These are phyloP conservation scores for Karstenula rhodostoma DNA, from an alignment of 2,329 filamentous ascomycete species.

Conservation along the genomic window DNA sequence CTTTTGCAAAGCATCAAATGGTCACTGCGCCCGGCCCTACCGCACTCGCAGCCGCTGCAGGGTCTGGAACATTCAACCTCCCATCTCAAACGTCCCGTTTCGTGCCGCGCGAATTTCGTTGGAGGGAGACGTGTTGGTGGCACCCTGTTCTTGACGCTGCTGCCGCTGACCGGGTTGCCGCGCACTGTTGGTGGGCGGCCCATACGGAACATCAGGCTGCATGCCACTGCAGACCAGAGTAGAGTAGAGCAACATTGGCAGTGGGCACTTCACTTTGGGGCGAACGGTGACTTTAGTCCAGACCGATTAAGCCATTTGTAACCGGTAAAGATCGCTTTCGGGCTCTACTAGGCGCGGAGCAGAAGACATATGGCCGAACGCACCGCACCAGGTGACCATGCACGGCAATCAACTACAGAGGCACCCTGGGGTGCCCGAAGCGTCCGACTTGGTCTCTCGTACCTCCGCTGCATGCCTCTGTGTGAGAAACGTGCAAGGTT, in stretches of 20 bases:
- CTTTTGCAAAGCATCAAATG: background rate
- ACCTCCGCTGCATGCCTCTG: conserved; percentile 7
- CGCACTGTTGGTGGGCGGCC: conserved; percentile 6
- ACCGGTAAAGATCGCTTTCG: background rate
- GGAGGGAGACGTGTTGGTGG: background rate
- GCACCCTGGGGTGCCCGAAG: conserved; percentile 2
- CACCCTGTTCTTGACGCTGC: background rate
- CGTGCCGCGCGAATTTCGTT: background rate
- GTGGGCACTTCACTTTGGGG: background rate
- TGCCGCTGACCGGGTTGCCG: conserved; percentile 7
- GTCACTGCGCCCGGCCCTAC: background rate
- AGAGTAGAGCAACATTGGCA: background rate
- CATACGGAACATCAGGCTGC: conserved; percentile 6
- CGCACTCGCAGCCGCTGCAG: conserved; percentile 21
- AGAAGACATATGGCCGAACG: conserved; percentile 10
- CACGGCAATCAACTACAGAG: background rate
- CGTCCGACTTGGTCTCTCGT: conserved; percentile 1
- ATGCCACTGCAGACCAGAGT: background rate
- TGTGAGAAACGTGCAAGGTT: conserved; percentile 7
- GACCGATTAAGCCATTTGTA: background rate
- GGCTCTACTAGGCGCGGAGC: conserved; percentile 5
- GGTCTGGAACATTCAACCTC: conserved; percentile 2
- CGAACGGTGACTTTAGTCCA: background rate
- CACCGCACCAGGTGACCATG: conserved; percentile 7
- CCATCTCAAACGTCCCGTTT: background rate